Base-by-base conservation (phyloP, 352 stramenopile genomes). In the Poterioochromonas sp. region DNA sequence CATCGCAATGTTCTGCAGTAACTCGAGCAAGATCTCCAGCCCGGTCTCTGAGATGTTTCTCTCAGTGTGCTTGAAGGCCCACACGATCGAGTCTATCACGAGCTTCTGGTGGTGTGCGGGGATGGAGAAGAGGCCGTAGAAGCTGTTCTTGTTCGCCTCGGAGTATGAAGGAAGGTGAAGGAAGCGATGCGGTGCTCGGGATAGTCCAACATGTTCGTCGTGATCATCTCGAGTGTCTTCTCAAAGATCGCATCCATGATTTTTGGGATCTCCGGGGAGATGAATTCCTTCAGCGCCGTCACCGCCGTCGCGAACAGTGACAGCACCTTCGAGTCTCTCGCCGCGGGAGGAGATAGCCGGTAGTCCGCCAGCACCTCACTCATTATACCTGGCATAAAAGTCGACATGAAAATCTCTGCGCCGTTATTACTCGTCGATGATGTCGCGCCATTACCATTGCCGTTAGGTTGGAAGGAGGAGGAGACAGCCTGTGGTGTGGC, bases 11-110 rank as follows among this genome's bases (percentile, higher is more conserved):
- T 98, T 98, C 63, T 95, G 84, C 47, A 98, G 84, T 58, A 99
- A 83, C 49, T 96, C 93, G 82, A 96, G 92, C 78, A 99, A 86
- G 79, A 97, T 98, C 26, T 95, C 93, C 3, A 98, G 88, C 68
- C 93, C 93, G 87, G 90, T 98, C 81, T 99, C 95, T 32, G 93
- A 90, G 76, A 99, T 97, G 79, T 98, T 98, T 76, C 96, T 89
- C 83, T 99, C 95, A 32, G 94, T 99, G 84, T 99, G 95, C 86
- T 99, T 99, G 86, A 99, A 98, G 12, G 94, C 96, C 96, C 96
- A 99, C 69, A 99, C 96, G 79, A 99, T 93, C 64, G 91, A 95
- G 85, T 99, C 94, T 32, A 99, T 91, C 26, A 99, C 93, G 29
- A 99, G 88, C 85, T 99, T 99, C 84, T 99, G 94, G 79, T 98